phyloP scores from a whole-genome alignment of 805 yeast species.

The Metschnikowia lochheadii region DNA sequence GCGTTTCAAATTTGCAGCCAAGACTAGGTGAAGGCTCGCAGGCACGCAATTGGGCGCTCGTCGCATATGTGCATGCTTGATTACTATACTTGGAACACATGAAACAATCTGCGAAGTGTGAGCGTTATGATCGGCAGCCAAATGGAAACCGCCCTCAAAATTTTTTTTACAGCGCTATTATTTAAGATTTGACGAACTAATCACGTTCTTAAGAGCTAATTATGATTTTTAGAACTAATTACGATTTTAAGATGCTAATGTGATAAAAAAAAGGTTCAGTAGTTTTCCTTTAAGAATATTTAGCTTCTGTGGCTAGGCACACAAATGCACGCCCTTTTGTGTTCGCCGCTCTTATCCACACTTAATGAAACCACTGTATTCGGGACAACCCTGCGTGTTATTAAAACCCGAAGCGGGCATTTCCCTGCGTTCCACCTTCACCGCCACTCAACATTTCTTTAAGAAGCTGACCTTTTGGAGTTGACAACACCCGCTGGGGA shows the following conservation, averaged over 20 bases:
- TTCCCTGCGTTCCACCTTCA: slow-evolving; percentile 12
- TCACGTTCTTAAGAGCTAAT: too few species aligned
- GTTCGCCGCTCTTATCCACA: slow-evolving; percentile 1
- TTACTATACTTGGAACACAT: background rate
- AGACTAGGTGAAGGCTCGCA: background rate
- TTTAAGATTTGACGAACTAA: too few species aligned
- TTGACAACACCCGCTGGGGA: slow-evolving; percentile 47
- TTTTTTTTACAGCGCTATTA: too few species aligned
- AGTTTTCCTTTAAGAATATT: background rate
- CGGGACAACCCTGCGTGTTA: background rate
- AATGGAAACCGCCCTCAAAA: background rate
- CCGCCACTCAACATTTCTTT: slow-evolving; percentile 30
- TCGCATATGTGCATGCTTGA: background rate
- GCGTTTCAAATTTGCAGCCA: slow-evolving; percentile 17
- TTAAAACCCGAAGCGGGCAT: slow-evolving; percentile 14
- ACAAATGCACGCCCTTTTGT: background rate
- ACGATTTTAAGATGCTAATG: background rate
- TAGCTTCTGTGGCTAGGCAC: background rate
- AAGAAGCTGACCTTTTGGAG: slow-evolving; percentile 35
- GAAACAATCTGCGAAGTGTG: background rate
- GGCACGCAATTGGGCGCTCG: slow-evolving; percentile 4
- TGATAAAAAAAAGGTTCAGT: background rate
- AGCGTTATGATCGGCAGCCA: background rate
- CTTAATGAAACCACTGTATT: background rate
- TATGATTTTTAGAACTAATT: background rate